Evolutionary conservation across 2,329 filamentous ascomycete genomes (phyloP).

Genomic region (Neofusicoccum ribis): DNA sequence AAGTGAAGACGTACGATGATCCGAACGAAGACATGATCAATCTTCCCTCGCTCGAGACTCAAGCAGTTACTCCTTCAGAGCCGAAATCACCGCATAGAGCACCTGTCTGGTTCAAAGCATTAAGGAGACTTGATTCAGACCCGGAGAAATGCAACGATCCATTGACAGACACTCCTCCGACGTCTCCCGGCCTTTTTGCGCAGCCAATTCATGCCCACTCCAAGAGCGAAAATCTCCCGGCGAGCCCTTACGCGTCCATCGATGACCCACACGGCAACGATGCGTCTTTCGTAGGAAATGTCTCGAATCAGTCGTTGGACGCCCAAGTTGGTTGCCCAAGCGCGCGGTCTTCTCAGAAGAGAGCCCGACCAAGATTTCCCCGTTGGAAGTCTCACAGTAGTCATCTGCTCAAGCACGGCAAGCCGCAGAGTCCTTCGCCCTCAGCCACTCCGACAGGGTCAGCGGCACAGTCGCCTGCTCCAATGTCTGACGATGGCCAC

Average conservation of each 20-base stretch:
- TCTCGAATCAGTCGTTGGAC: not conserved
- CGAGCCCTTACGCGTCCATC: not conserved
- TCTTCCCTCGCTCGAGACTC: not conserved
- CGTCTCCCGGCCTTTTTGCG: not conserved
- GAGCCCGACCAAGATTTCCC: not conserved
- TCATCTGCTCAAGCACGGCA: not conserved
- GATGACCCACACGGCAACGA: not conserved
- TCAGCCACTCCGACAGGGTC: not conserved
- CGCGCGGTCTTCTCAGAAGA: not conserved
- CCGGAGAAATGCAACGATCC: not conserved
- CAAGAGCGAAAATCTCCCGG: not conserved
- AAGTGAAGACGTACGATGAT: slow-evolving; percentile 8
- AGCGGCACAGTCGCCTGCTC: not conserved
- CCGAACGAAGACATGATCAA: not conserved
- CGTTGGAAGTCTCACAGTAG: slow-evolving; percentile 6
- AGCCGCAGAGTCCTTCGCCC: not conserved
- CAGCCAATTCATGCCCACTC: not conserved
- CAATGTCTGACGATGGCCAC: not conserved
- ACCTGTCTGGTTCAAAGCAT: slow-evolving; percentile 7
- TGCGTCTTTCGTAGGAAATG: not conserved
- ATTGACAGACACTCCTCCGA: not conserved
- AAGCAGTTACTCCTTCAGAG: not conserved
- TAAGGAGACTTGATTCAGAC: not conserved
- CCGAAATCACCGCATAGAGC: slow-evolving; percentile 28
- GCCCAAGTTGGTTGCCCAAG: not conserved